A percentile compares a stretch with the other conserved stretches of the same genome.
These are phyloP conservation scores for Dimocarpus longan DNA, from an alignment of 345 rosid genomes.

Conservation along the genomic window DNA sequence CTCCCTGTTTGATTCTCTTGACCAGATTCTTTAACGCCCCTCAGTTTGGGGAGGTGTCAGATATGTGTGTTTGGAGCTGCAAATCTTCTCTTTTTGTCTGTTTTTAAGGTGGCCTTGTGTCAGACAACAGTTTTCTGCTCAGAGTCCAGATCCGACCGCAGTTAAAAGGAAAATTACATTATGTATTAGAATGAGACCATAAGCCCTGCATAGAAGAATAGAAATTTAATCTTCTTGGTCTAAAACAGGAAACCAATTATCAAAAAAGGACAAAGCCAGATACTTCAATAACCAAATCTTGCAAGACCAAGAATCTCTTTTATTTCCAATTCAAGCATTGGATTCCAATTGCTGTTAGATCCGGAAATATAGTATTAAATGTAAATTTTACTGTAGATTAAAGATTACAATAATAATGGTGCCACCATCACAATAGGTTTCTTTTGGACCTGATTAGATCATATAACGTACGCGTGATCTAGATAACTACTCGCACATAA, in stretches of 20 bases:
- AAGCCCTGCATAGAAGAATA: slow-evolving; percentile 13
- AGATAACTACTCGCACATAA: no score
- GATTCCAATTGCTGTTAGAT: slow-evolving; percentile 39
- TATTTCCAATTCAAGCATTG: slow-evolving; percentile 34
- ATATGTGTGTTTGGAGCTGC: slow-evolving; percentile 16
- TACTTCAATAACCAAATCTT: slow-evolving; percentile 31
- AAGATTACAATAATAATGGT: slow-evolving; percentile 10
- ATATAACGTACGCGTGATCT: no score
- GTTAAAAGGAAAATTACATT: slow-evolving; percentile 19
- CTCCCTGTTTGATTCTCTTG: slow-evolving; percentile 29
- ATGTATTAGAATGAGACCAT: neutral
- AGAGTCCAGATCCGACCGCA: slow-evolving; percentile 30
- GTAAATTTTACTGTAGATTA: slow-evolving; percentile 5
- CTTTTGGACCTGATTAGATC: neutral
- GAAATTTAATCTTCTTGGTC: slow-evolving; percentile 17
- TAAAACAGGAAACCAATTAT: slow-evolving; percentile 37
- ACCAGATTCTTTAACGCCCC: slow-evolving; percentile 35
- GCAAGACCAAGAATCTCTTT: slow-evolving; percentile 27
- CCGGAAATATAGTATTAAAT: slow-evolving; percentile 30
- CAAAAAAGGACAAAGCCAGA: slow-evolving; percentile 36
- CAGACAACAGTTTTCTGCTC: slow-evolving; percentile 23
- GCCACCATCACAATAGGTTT: no score
- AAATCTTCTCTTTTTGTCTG: slow-evolving; percentile 29
- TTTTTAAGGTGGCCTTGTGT: slow-evolving; percentile 16
- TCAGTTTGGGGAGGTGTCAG: slow-evolving; percentile 30